Percentiles rank a stretch among this genome's conserved stretches.
Evolutionary conservation across 768 basidiomycete species (phyloP).

Genomic region (Cystofilobasidium ferigula): DNA sequence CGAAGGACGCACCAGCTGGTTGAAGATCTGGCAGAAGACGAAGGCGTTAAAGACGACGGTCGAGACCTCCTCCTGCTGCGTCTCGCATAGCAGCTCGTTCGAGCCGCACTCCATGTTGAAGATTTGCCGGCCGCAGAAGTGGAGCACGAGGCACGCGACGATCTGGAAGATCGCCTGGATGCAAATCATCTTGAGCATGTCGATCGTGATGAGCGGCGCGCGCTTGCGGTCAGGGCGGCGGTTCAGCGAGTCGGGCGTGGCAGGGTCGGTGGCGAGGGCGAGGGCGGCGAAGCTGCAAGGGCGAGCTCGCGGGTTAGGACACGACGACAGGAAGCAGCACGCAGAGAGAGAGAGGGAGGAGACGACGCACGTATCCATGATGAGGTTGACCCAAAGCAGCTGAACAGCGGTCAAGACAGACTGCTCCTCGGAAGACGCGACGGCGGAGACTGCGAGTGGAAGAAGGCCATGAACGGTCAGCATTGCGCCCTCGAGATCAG

Average conservation of each 20-base stretch:
- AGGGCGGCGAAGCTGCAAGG: conserved; percentile 76
- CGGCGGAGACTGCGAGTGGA: conserved; percentile 59
- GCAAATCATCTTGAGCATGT: conserved; percentile 96
- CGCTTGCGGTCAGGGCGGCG: conserved; percentile 83
- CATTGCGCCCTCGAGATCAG: not conserved
- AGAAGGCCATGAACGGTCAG: not conserved
- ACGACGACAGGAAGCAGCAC: not conserved
- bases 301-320: not conserved
- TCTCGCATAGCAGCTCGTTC: conserved; percentile 32
- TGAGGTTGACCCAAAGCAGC: conserved; percentile 82
- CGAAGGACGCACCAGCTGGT: conserved; percentile 21
- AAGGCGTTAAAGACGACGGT: conserved; percentile 97
- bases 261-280: conserved; percentile 93
- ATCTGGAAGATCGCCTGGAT: conserved; percentile 83
- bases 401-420: conserved; percentile 94
- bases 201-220: conserved; percentile 74
- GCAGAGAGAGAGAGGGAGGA: too few species aligned
- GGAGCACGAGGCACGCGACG: conserved; percentile 69
- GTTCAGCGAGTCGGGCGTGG: conserved; percentile 58
- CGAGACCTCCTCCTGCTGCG: conserved; percentile 46
- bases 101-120: conserved; percentile 47
- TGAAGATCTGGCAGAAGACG: conserved; percentile 85
- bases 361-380: conserved; percentile 52
- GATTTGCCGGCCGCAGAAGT: conserved; percentile 67
- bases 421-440: conserved; percentile 60